These are phyloP conservation scores for Aspergillus bombycis DNA, from an alignment of 2,329 filamentous ascomycete species.

Conservation along the genomic window DNA sequence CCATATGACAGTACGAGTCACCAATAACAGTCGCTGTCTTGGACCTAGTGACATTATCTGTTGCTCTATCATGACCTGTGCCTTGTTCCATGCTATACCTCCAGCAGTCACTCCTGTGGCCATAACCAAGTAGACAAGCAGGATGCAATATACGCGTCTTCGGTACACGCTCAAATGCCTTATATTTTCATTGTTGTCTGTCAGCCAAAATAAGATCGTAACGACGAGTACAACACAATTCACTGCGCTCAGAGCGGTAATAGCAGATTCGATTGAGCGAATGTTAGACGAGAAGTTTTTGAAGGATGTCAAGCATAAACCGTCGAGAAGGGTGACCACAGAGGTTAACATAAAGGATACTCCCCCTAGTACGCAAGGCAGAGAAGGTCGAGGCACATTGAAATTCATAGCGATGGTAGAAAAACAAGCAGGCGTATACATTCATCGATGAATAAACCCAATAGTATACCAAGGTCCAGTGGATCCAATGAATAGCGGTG, in stretches of 20 bases:
- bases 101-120: constrained; percentile 32
- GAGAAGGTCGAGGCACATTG: neutral
- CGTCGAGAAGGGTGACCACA: constrained; percentile 33
- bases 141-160: constrained; percentile 19
- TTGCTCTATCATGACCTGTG: constrained; percentile 15
- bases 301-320: constrained; percentile 30
- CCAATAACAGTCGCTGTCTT: constrained; percentile 25
- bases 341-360: constrained; percentile 28
- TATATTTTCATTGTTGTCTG: constrained; percentile 18
- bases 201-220: constrained; percentile 24
- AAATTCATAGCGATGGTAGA: neutral
- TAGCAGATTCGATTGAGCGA: constrained; percentile 26
- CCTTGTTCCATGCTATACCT: constrained; percentile 28
- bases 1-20: constrained; percentile 43
- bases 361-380: constrained; percentile 29
- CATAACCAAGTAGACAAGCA: constrained; percentile 31
- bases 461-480: neutral
- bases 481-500: neutral
- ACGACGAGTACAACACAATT: constrained; percentile 26
- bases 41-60: neutral
- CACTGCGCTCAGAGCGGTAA: constrained; percentile 29
- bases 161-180: constrained; percentile 24
- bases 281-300: constrained; percentile 20
- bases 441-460: neutral
- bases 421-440: neutral